Base-by-base conservation (phyloP, 2,329 filamentous ascomycete genomes). In the Biscogniauxia mediterranea region DNA sequence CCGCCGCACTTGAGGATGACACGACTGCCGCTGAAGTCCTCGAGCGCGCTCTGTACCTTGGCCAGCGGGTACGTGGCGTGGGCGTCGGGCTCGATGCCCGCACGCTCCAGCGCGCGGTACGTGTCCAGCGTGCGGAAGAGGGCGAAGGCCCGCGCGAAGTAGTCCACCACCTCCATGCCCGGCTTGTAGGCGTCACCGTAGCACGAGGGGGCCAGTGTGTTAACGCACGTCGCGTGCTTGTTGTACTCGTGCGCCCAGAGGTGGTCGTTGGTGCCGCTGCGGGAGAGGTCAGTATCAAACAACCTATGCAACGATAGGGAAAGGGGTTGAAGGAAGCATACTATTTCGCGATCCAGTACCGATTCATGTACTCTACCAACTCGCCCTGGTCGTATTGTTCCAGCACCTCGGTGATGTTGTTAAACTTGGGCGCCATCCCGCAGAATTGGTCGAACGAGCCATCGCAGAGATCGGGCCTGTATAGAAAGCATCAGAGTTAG, bases 211-310 rank as follows among this genome's bases (percentile, higher is more conserved):
- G 87, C 77, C 53, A 91, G 82, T 0, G 89, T 91, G 71, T 85
- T 87, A 69, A 91, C 86, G 76, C 89, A 91, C 13, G 88, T 90
- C 32, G 85, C 89, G 73, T 91, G 88, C 73, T 89, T 90, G 73
- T 82, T 80, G 84, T 87, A 91, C 71, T 91, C 89, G 74, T 90
- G 87, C 68, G 85, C 80, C 89, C 89, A 91, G 68, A 91, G 72
- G 57, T 76, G 73, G 32, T 75, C 70, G 65, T 80, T 79, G 21
- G 73, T 70, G 25, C 77, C 77, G 58, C 76, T 76, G 58, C 20
- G 54, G 28, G 25, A 15, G 20, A 28, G 57, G 9, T 32, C 9
- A 51, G 38, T 46, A 46, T 46, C 11, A 46, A 55, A 38, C 38
- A 3, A 13, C 19, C 13, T 9, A 15, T 19, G 25, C 7, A 53